Conservation (phyloP, 352 stramenopile genomes). For the Globisporangium alternatum region DNA sequence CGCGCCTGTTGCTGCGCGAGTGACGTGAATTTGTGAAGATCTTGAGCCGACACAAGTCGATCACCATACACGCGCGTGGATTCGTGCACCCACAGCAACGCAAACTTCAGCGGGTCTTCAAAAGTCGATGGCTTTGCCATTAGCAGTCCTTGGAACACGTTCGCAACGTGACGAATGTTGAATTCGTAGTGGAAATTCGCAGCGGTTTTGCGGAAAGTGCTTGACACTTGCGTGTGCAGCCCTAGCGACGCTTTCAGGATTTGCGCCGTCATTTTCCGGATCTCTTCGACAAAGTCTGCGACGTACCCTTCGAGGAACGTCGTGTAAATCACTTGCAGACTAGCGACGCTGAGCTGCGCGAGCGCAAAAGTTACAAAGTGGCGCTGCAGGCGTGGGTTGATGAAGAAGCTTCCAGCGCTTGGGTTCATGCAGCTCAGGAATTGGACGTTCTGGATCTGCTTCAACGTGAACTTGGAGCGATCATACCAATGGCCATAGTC, state of each 20-base stretch:
- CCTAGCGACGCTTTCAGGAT: slow-evolving; percentile 88
- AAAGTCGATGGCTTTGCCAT: slow-evolving; percentile 84
- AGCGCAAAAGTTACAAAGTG: slow-evolving; percentile 96
- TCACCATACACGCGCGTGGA: slow-evolving; percentile 94
- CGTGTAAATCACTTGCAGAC: slow-evolving; percentile 93
- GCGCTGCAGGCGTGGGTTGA: slow-evolving; percentile 93
- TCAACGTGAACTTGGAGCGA: slow-evolving; percentile 89
- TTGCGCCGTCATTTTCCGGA: slow-evolving; percentile 81
- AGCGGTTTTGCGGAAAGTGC: slow-evolving; percentile 90
- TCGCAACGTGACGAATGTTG: slow-evolving; percentile 94
- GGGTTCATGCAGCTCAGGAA: slow-evolving; percentile 96
- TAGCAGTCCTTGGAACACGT: slow-evolving; percentile 94
- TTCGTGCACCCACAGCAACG: slow-evolving; percentile 96
- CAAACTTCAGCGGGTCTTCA: slow-evolving; percentile 89
- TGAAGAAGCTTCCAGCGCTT: slow-evolving; percentile 88
- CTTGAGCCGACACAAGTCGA: slow-evolving; percentile 81
- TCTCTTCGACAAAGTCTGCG: slow-evolving; percentile 91
- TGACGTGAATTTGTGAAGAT: slow-evolving; percentile 86
- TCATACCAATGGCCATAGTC: slow-evolving; percentile 96
- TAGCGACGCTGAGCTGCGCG: slow-evolving; percentile 78
- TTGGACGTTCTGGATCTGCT: slow-evolving; percentile 93
- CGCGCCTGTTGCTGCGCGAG: slow-evolving; percentile 89
- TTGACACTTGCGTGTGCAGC: slow-evolving; percentile 81
- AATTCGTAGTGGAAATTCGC: slow-evolving; percentile 98
- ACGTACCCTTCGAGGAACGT: slow-evolving; percentile 95